Evolutionary conservation across 1,284 basidiomycete genomes (phyloP), one percentile per base, ranked within the genome.

Genomic region (Sporisorium graminicola): DNA sequence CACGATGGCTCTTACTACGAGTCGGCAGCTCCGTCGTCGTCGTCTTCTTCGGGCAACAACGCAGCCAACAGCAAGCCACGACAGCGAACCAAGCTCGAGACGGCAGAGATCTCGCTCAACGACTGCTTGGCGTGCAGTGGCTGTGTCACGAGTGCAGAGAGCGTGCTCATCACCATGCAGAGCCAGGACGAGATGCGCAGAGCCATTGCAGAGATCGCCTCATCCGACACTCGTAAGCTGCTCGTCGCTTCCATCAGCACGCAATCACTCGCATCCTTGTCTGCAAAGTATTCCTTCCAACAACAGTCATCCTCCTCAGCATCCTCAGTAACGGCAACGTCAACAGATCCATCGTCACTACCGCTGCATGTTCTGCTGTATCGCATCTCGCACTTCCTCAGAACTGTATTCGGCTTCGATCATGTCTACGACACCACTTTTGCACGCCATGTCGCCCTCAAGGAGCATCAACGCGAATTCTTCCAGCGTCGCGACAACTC

Each of bases 131-230:
- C 93, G 24, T 94, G 93, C 88, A 97, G 95, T 72, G 96, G 96
- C 1, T 99, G 96, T 83, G 98, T 99, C 81, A 99, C 96, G 2
- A 97, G 95, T 52, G 96, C 96, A 37, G 96, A 99, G 88, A 96
- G 94, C 14, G 92, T 99, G 40, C 90, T 99, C 65, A 97, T 99
- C 85, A 95, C 94, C n/a, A 90, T 97, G 69, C 97, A 99, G 86
- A 96, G 94, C 16, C 95, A 98, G 83, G 90, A 91, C 26, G 95
- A 99, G 86, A 93, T 99, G 2, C 89, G 95, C 47, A 89, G 75
- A 7, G 78, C 68, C 44, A 61, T 83, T 26, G 51, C 52, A 6
- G 74, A 70, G 40, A 69, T 74, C 42, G 55, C 61, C 26, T 18
- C 52, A 0, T 67, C 65, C 1, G 14, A 18, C 18, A n/a, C 13